Conservation (phyloP, 1,139 yeast species). For the Arxiozyma bovina region DNA sequence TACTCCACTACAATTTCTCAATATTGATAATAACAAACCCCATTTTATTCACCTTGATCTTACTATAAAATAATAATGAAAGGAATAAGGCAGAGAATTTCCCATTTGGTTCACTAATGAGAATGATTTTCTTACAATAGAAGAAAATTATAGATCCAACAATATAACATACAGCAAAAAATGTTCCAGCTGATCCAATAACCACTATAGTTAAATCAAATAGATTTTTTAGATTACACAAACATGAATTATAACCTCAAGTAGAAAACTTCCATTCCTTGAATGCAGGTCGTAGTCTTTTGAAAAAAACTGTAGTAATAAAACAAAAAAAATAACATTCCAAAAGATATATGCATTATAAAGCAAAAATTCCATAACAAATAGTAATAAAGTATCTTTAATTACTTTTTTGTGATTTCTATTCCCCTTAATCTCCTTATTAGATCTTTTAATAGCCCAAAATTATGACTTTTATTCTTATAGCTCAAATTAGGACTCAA, state of each 20-base stretch:
- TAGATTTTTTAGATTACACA: background rate
- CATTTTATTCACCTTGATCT: background rate
- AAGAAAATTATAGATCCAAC: background rate
- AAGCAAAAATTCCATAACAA: too few relatives aligned
- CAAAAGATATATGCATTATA: too few relatives aligned
- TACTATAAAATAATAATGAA: background rate
- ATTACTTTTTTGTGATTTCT: too few relatives aligned
- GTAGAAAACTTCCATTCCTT: background rate
- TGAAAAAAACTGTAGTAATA: background rate
- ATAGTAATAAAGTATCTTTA: too few relatives aligned
- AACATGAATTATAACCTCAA: background rate
- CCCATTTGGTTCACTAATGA: slow-evolving; percentile 10
- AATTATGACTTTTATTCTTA: too few relatives aligned
- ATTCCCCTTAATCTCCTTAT: too few relatives aligned
- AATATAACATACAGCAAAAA: too few relatives aligned
- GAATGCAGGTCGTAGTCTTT: too few relatives aligned
- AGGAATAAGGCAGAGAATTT: background rate
- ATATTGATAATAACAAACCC: background rate
- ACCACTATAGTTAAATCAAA: too few relatives aligned
- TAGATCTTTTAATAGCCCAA: too few relatives aligned
- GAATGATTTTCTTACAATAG: background rate
- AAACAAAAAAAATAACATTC: too few relatives aligned
- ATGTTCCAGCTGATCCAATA: background rate
- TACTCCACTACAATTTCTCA: background rate
- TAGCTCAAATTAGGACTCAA: too few relatives aligned